Percentiles rank a stretch among this genome's conserved stretches.
Conservation (phyloP, 1,284 basidiomycete genomes). For the Irpex rosettiformis region DNA sequence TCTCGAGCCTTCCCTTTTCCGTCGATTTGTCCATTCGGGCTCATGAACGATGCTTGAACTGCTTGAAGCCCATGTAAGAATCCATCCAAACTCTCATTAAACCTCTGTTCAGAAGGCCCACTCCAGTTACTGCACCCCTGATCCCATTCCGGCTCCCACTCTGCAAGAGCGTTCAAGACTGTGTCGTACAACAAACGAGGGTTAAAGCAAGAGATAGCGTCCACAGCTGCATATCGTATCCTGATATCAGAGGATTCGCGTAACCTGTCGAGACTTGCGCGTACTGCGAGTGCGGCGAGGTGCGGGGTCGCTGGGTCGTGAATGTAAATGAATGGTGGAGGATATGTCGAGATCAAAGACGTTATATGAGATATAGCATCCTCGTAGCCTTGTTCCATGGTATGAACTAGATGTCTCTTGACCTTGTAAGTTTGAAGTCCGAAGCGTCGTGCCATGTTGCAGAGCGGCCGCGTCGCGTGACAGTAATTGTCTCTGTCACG, state of each 20-base stretch:
- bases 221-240: slow-evolving; percentile 44
- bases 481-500: background rate
- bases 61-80: slow-evolving; percentile 60
- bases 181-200: slow-evolving; percentile 67
- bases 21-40: slow-evolving; percentile 23
- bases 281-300: slow-evolving; percentile 41
- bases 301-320: slow-evolving; percentile 57
- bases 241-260: slow-evolving; percentile 15
- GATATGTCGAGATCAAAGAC: slow-evolving; percentile 44
- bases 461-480: too few species aligned
- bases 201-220: slow-evolving; percentile 66
- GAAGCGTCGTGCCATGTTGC: too few species aligned
- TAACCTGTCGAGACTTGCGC: slow-evolving; percentile 22
- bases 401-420: too few species aligned
- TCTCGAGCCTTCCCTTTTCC: slow-evolving; percentile 3
- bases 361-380: slow-evolving; percentile 36
- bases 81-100: slow-evolving; percentile 62
- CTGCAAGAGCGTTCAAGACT: slow-evolving; percentile 55
- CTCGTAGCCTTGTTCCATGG: slow-evolving; percentile 25
- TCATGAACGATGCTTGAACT: slow-evolving; percentile 36
- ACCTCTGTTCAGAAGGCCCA: slow-evolving; percentile 30
- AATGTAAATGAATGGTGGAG: slow-evolving; percentile 70
- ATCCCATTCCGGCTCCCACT: slow-evolving; percentile 54
- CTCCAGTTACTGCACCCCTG: slow-evolving; percentile 58
- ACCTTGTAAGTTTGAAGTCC: too few species aligned